These are phyloP conservation scores for Rhynchospora tenuis DNA, from an alignment of 176 grass and related monocot genomes.

Conservation along the genomic window DNA sequence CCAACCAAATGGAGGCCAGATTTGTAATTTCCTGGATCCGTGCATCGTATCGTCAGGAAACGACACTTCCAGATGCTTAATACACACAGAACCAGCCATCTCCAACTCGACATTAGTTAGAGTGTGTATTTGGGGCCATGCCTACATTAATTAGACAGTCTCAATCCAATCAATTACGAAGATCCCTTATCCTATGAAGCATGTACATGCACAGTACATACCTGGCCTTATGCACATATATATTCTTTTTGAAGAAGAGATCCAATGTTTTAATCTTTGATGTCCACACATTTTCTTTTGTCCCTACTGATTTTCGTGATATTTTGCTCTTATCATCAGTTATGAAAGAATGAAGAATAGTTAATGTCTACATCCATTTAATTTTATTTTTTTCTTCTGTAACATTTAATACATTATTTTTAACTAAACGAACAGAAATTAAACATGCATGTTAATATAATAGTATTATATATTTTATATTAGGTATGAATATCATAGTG, in stretches of 20 bases:
- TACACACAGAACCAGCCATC: conserved; percentile 20
- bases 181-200: background rate
- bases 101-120: conserved; percentile 18
- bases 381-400: too few species aligned
- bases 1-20: conserved; percentile 13
- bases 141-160: background rate
- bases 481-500: too few species aligned
- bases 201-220: conserved; percentile 7
- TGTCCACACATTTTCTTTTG: background rate
- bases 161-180: conserved; percentile 1
- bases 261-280: background rate
- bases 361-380: too few species aligned
- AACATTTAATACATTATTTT: too few species aligned
- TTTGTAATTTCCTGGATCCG: conserved; percentile 4
- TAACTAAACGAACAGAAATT: too few species aligned
- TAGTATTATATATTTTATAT: too few species aligned
- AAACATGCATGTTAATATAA: too few species aligned
- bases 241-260: background rate
- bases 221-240: background rate
- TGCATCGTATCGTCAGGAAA: conserved; percentile 12
- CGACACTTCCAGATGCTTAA: conserved; percentile 19
- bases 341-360: too few species aligned
- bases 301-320: background rate
- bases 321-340: background rate
- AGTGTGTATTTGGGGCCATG: conserved; percentile 18